These are phyloP conservation scores for Coriaria nepalensis DNA, from an alignment of 306 rosid species.

Conservation along the genomic window DNA sequence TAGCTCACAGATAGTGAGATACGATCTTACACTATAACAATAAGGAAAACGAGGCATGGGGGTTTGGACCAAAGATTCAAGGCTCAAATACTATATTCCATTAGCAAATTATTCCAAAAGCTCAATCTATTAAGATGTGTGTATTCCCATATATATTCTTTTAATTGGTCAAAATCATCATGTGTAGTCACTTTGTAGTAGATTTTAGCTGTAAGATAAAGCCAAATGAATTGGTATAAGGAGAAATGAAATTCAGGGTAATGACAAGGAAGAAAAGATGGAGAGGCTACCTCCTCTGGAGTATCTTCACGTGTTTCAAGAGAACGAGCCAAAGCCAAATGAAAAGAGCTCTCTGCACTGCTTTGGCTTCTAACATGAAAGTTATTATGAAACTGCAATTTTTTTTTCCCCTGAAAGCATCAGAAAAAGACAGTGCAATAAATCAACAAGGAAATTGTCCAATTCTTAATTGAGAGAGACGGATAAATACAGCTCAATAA, in stretches of 20 bases:
- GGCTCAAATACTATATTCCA: no score
- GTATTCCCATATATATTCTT: no score
- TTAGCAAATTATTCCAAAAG: no score
- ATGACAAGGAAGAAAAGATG: neutral
- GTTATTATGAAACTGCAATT: constrained; percentile 62
- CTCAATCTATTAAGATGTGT: no score
- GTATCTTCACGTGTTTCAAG: constrained; percentile 66
- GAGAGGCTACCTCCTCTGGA: constrained; percentile 65
- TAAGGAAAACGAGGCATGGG: no score
- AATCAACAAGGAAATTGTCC: neutral
- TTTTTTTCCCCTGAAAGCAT: constrained; percentile 6
- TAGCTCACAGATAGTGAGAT: neutral
- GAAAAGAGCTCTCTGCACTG: constrained; percentile 23
- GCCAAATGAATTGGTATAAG: no score
- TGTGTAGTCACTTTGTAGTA: no score
- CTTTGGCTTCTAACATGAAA: constrained; percentile 43
- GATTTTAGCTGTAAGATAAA: no score
- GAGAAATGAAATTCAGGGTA: no score
- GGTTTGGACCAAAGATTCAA: no score
- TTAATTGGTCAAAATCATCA: no score
- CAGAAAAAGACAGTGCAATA: neutral
- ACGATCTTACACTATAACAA: no score
- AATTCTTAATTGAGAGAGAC: neutral
- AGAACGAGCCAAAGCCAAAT: constrained; percentile 33
- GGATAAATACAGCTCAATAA: neutral